Evolutionary conservation across 805 yeast genomes (phyloP).

Genomic region (Lipomyces anomalus): DNA sequence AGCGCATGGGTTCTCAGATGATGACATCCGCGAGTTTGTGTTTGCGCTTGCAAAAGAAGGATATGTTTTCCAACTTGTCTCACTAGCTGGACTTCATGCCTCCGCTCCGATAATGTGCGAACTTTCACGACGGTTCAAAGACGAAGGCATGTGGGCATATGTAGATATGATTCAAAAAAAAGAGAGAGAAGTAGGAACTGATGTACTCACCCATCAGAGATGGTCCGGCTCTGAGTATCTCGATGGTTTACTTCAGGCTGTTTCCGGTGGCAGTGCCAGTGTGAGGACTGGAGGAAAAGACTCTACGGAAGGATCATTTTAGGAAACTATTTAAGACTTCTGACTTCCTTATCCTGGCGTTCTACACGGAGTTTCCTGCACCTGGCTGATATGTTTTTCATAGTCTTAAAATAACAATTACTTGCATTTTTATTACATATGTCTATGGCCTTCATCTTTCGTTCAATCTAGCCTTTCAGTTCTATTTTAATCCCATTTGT

Average conservation of each 20-base stretch:
- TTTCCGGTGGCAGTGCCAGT: conserved; percentile 37
- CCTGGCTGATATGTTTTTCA: too few species aligned
- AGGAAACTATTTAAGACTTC: too few species aligned
- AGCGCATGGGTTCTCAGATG: conserved; percentile 48
- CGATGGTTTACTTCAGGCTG: conserved; percentile 41
- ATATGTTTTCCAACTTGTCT: conserved; percentile 53
- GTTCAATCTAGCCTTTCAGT: too few species aligned
- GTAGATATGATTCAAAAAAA: conserved; percentile 47
- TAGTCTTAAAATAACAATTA: too few species aligned
- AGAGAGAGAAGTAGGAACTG: conserved; percentile 45
- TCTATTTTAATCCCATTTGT: too few species aligned
- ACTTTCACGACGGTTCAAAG: conserved; percentile 43
- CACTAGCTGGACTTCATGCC: conserved; percentile 55
- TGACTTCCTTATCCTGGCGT: too few species aligned
- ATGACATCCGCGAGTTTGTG: conserved; percentile 44
- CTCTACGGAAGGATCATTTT: too few species aligned
- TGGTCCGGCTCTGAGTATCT: conserved; percentile 59
- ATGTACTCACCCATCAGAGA: conserved; percentile 53
- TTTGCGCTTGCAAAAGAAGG: conserved; percentile 53
- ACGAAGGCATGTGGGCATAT: conserved; percentile 56
- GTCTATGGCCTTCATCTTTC: too few species aligned
- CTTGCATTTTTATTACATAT: too few species aligned
- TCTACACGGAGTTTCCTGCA: too few species aligned
- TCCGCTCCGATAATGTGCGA: conserved; percentile 49
- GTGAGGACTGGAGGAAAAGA: conserved; percentile 18